Conservation (phyloP, 2,329 filamentous ascomycete genomes). For the Periconia macrospinosa region DNA sequence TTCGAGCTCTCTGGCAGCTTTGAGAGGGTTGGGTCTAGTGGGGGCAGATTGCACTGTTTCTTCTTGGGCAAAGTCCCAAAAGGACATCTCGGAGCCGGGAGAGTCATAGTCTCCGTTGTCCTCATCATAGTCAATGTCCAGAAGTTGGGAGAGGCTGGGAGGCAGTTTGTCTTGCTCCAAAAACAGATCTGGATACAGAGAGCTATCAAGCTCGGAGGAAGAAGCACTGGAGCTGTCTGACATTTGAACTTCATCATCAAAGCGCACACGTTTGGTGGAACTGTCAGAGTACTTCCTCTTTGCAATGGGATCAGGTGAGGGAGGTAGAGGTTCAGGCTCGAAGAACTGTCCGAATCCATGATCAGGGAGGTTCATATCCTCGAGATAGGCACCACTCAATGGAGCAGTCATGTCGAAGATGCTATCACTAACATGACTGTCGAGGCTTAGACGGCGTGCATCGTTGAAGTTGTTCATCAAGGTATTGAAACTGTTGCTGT, state of each 20-base stretch:
- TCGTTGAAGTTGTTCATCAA: conserved; percentile 36
- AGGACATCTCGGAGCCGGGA: conserved; percentile 51
- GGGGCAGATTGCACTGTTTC: conserved; percentile 43
- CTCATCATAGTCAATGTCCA: conserved; percentile 58
- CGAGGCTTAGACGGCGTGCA: conserved; percentile 38
- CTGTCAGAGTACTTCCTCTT: conserved; percentile 43
- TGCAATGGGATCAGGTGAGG: conserved; percentile 29
- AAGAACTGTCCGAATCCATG: conserved; percentile 40
- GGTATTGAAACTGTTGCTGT: conserved; percentile 30
- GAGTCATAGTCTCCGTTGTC: conserved; percentile 52
- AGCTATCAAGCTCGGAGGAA: conserved; percentile 60
- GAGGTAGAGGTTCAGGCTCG: conserved; percentile 44
- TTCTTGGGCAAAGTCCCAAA: conserved; percentile 64
- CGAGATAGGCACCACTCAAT: conserved; percentile 26
- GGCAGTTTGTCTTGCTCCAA: conserved; percentile 74
- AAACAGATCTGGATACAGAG: conserved; percentile 78
- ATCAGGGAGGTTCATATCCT: conserved; percentile 23
- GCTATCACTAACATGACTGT: conserved; percentile 36
- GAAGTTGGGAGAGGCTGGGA: conserved; percentile 70
- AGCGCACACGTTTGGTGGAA: conserved; percentile 69
- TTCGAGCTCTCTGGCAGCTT: conserved; percentile 24
- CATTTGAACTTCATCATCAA: conserved; percentile 64
- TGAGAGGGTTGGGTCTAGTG: conserved; percentile 10
- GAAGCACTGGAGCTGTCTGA: conserved; percentile 60
- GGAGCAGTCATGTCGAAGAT: conserved; percentile 36